Evolutionary conservation across 306 rosid genomes (phyloP), one percentile per base, ranked within the genome.

Genomic region (Lathyrus sativus): DNA sequence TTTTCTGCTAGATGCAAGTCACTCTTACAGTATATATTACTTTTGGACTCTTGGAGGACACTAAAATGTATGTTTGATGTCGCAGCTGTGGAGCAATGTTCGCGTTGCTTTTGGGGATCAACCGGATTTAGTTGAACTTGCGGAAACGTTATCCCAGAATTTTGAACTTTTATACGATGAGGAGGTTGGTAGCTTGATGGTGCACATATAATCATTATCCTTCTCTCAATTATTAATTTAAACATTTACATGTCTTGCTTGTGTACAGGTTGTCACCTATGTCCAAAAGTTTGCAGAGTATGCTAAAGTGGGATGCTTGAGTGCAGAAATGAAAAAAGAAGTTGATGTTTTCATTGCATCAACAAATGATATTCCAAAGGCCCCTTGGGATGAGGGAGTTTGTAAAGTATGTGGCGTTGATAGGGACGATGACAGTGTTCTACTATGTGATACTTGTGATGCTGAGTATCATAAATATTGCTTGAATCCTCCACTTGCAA

Each of bases 321-420:
- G 62, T 80, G 78, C 80, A 12, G 96, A 90, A 68, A 79, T 49
- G 70, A 88, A 71, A 81, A 90, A 81, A 75, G 95, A 90, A 77
- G 81, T 95, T 38, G 81, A 79, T 37, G 76, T 65, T 67, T 79
- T 95, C 38, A 78, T 87, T 73, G 87, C 78, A 51, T 84, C 86
- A 41, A 81, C 74, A 13, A 87, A 63, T 76, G 96, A 81, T 74
- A 81, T 88, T 83, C 99, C 97, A 3, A 95, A 90, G 74, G 97
- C 99, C 70, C 99, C 99, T 59, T 95, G 99, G 99, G 99, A 95
- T 70, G 99, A 95, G 80, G 99, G 96, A 68, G 99, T 95, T 57
- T 95, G 99, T 81, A 95, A 91, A 95, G 96, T 95, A 68, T 95
- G 99, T 76, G 99, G 99, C 75, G 76, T 95, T 71, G 99, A 95